Evolutionary conservation across 2,329 filamentous ascomycete species (phyloP), one percentile per base, ranked within the genome.

Genomic region (Ophiostoma ips): DNA sequence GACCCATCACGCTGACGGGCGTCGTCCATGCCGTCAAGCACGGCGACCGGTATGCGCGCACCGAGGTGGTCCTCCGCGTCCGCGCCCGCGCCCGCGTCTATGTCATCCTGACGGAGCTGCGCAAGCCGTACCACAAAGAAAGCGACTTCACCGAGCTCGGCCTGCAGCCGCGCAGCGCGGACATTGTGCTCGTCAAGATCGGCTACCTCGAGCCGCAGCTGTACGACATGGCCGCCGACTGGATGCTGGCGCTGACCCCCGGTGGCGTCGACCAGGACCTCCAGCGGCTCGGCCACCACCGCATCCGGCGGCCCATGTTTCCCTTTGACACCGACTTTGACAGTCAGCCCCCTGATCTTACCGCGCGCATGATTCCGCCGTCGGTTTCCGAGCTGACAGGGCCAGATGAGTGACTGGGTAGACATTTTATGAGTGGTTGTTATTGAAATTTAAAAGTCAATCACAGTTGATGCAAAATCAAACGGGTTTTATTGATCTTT

Each of bases 101-200:
- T 54, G 71, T 68, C 9, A 76, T 76, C 46, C 55, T 76, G 9
- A 76, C 72, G 0, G 65, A 72, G 52, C 59, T 70, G 2, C 69
- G 72, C 46, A 76, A 76, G 56, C 72, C 72, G 1, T 76, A 76
- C 54, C 73, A 76, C 53, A 65, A 67, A 44, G 71, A 76, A 55
- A 63, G 59, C 11, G 73, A 76, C 56, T 76, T 76, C 54, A 71
- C 66, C 0, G 68, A 70, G 3, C 63, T 76, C 0, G 51, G 68
- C 40, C 66, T 77, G 1, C 44, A 60, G 9, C 72, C 72, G 2
- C 66, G 71, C 2, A 55, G 63, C 5, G 66, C 68, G 0, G 70
- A 73, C 53, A 67, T 76, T 19, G 71, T 76, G 0, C 67, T 76
- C 40, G 71, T 76, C 21, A 76, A 76, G 59, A 76, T 76, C 41